Base-by-base conservation (phyloP, 768 basidiomycete genomes). In the Butyriboletus loyo region DNA sequence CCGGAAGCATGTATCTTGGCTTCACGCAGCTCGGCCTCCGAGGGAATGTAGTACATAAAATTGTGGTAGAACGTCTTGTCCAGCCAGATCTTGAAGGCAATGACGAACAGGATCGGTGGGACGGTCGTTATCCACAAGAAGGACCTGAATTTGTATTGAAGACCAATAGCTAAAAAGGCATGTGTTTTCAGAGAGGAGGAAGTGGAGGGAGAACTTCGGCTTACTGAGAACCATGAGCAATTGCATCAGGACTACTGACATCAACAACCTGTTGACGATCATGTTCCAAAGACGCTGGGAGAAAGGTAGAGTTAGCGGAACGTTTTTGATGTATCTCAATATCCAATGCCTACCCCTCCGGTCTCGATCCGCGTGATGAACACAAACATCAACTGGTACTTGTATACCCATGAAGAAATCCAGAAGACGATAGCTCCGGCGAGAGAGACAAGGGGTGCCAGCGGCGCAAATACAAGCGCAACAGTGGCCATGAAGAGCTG, bases 371-470 rank as follows among this genome's bases (percentile, higher is more conserved):
- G 85, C 7, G 93, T 85, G 43, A 92, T 74, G 66, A 81, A 95
- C 52, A 96, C 92, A 68, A 96, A 98, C 85, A 98, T 93, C 45
- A 98, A 76, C 74, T 95, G 89, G 64, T 98, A 98, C 73, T 98
- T 99, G 78, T 95, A 92, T 21, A 92, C 89, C 77, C 84, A 84
- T 6, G 86, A 88, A 55, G 83, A 83, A 63, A 87, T 74, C 90
- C 93, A 98, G 68, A 94, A 89, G 21, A 97, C 92, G 30, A 87
- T 66, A 3, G 86, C 86, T 13, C 85, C 92, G 17, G 89, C 90
- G 25, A 94, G 77, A 9, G 79, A 81, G 15, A 99, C 94, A 28
- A 98, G 72, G 1, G 97, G 97, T 0, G 96, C 95, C 7, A 99
- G 74, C 14, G 96, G 96, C 0, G 96, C 93, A 63, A 98, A 98